Conservation (phyloP, 202 grass and related monocot genomes). For the Hordeum pubiflorum region DNA sequence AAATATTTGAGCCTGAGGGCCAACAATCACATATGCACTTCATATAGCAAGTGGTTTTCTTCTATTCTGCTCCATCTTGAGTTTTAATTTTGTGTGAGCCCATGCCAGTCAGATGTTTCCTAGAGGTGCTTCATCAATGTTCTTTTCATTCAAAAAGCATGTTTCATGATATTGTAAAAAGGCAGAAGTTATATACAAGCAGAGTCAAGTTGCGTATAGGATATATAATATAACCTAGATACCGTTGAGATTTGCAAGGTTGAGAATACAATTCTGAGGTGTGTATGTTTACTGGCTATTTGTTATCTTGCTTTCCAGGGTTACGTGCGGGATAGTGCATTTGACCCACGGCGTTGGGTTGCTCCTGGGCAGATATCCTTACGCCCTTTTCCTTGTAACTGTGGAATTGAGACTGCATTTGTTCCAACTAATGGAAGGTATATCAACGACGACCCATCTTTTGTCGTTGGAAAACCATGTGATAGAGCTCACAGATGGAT, state of each 20-base stretch:
- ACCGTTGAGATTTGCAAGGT: not conserved
- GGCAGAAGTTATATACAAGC: not conserved
- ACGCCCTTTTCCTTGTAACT: slow-evolving; percentile 60
- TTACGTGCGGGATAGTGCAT: slow-evolving; percentile 76
- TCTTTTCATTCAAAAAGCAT: not conserved
- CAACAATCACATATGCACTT: not conserved
- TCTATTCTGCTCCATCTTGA: not conserved
- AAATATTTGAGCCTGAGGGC: not conserved
- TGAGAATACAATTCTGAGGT: not conserved
- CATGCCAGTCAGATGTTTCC: not conserved
- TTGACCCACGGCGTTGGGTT: slow-evolving; percentile 81
- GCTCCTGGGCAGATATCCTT: slow-evolving; percentile 73
- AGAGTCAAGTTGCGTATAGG: not conserved
- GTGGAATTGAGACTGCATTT: slow-evolving; percentile 38
- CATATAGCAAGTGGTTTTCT: not conserved
- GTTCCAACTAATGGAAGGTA: slow-evolving; percentile 37
- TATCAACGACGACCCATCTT: slow-evolving; percentile 38
- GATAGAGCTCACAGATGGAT: slow-evolving; percentile 93
- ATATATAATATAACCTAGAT: not conserved
- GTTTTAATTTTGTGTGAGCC: not conserved
- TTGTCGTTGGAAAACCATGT: slow-evolving; percentile 81
- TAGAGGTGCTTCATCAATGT: not conserved
- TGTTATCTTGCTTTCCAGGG: slow-evolving; percentile 43
- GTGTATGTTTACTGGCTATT: slow-evolving; percentile 12
- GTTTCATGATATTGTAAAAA: not conserved